Evolutionary conservation across 2,329 filamentous ascomycete species (phyloP).

Genomic region (Ophiosphaerella herpotricha): DNA sequence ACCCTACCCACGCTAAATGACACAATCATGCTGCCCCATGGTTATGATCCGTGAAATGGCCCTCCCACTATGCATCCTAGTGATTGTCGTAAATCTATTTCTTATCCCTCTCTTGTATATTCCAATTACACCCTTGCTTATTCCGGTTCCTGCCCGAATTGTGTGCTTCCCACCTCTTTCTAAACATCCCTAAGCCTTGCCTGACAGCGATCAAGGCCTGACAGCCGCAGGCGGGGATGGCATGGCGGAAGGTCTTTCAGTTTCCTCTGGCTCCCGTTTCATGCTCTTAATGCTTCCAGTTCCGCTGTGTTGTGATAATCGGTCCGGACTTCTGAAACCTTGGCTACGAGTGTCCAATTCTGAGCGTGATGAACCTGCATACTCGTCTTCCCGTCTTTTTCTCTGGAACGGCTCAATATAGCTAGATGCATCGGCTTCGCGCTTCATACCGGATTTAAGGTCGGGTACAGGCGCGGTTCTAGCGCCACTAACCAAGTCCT

Average conservation of each 20-base stretch:
- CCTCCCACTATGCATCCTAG: slow-evolving; percentile 18
- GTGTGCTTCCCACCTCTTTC: slow-evolving; percentile 5
- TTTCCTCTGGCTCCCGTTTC: slow-evolving; percentile 39
- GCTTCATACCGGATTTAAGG: slow-evolving; percentile 33
- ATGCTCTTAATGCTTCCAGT: slow-evolving; percentile 42
- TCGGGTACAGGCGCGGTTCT: slow-evolving; percentile 40
- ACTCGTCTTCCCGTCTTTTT: slow-evolving; percentile 37
- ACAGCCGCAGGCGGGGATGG: slow-evolving; percentile 24
- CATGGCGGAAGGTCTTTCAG: slow-evolving; percentile 22
- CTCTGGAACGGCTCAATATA: slow-evolving; percentile 40
- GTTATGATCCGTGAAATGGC: slow-evolving; percentile 7
- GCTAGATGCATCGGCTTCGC: slow-evolving; percentile 30
- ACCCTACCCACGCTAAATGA: slow-evolving; percentile 46
- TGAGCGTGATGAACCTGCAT: slow-evolving; percentile 18
- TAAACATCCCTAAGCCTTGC: neutral
- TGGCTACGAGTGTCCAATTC: slow-evolving; percentile 35
- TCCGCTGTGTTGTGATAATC: slow-evolving; percentile 40
- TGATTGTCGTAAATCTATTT: slow-evolving; percentile 3
- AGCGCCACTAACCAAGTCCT: slow-evolving; percentile 42
- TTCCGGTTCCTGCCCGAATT: slow-evolving; percentile 36
- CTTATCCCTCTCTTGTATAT: slow-evolving; percentile 10
- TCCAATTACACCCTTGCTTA: slow-evolving; percentile 16
- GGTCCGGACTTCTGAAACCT: slow-evolving; percentile 39
- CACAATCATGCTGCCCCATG: slow-evolving; percentile 40
- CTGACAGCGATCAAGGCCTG: neutral